Base-by-base conservation (phyloP, 169 alveolate genomes). In the Plasmodium relictum region DNA sequence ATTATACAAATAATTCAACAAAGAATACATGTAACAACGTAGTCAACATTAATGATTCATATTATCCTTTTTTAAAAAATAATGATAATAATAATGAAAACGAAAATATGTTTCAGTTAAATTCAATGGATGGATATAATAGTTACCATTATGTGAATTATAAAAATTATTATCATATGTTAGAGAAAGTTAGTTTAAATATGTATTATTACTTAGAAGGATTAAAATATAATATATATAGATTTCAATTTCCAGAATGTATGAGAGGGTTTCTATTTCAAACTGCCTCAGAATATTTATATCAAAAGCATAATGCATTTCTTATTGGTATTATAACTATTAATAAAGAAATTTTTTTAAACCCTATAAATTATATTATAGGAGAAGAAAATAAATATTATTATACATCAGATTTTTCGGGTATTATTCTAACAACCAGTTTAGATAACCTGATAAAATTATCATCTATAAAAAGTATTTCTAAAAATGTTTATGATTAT, bases 321-420 rank as follows among this genome's bases (percentile, higher is more conserved):
- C 92, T 94, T 10, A 73, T 94, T 37, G 96, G 96, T n/a, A 86
- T 94, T n/a, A 92, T 90, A 52, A 89, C 95, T 7, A 73, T 42
- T 2, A 69, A 73, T 68, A 92, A 94, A 44, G 76, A 71, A 14
- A 92, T 94, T 56, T 78, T 94, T 41, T 68, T 94, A 50, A 94
- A 94, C 62, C 96, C 96, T 24, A 78, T 86, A 2, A 89, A 74
- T 45, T 92, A 89, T 31, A 92, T 74, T n/a, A 89, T 94, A 37
- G 96, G 96, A 16, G 95, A 92, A 48, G 92, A 92, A 50, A 69
- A 73, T 39, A 59, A 44, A 18, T 70, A 89, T 24, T 71, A 78
- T 37, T 87, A 85, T 39, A 68, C 80, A 0, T 88, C 59, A 12
- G 71, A 73, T 0, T 94, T 73, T 85, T 74, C 88, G 0, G 96